phyloP scores from a whole-genome alignment of 306 rosid species.

The Quercus rubra region DNA sequence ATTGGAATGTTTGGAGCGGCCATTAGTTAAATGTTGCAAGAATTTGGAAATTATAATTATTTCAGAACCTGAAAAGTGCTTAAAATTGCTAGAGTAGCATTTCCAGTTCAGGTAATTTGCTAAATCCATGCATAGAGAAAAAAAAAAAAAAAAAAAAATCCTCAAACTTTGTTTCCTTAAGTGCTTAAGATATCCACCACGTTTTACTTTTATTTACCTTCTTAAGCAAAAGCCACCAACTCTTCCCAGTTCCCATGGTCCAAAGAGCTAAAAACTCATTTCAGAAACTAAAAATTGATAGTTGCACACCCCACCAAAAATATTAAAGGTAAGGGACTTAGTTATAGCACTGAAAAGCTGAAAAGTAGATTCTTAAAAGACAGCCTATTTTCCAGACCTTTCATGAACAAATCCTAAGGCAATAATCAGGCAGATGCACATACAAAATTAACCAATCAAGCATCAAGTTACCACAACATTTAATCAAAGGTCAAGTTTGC shows the following conservation, averaged over 20 bases:
- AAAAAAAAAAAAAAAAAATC: too few relatives aligned
- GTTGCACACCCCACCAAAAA: background rate
- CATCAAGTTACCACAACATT: background rate
- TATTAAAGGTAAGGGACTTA: background rate
- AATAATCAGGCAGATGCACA: background rate
- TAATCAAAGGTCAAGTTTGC: conserved; percentile 2
- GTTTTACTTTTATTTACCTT: too few relatives aligned
- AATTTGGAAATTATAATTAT: background rate
- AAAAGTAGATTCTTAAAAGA: background rate
- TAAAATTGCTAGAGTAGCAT: too few relatives aligned
- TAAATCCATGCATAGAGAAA: too few relatives aligned
- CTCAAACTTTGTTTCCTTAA: too few relatives aligned
- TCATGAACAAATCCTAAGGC: background rate
- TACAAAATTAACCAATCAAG: background rate
- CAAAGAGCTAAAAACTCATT: too few relatives aligned
- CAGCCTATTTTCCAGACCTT: background rate
- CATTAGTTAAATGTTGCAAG: background rate
- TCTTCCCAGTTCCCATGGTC: background rate
- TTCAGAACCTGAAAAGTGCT: too few relatives aligned
- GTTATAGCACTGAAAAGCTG: background rate
- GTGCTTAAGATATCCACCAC: too few relatives aligned
- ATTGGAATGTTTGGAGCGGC: background rate
- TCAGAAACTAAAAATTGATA: too few relatives aligned
- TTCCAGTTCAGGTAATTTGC: too few relatives aligned
- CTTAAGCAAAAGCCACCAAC: background rate